Evolutionary conservation across 1,284 basidiomycete genomes (phyloP), one percentile per base, ranked within the genome.

Genomic region (Ustilago nuda): DNA sequence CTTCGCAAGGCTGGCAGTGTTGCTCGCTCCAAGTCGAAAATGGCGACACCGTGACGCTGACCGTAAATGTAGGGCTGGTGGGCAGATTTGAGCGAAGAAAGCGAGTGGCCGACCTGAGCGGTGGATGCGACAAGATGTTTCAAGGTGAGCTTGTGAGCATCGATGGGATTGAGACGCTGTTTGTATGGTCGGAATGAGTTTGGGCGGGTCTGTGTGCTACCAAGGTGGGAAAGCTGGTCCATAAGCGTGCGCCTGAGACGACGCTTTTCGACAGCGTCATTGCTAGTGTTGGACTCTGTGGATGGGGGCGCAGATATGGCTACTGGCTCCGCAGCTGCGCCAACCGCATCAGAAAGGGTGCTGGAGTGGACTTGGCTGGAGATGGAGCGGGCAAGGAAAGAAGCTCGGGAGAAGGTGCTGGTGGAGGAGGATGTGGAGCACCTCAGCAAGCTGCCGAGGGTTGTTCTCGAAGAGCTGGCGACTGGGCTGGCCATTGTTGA

Each of bases 61-160:
- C 96, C 97, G 85, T 98, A 98, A 51, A 96, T 92, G 85, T 94
- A 95, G n/a, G 95, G 94, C 78, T 92, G 89, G 84, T 94, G 95
- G 76, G 94, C 91, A 19, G 93, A 92, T 86, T 93, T 92, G 88
- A 96, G 92, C 73, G 93, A 90, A 2, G 91, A 89, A 56, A 90
- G 90, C 32, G 92, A 89, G 86, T 99, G 96, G 4, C 97, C 97
- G 51, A 99, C 91, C 84, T 98, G 96, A 12, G 97, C 95, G 36
- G 94, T 94, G 8, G 95, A 89, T 0, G 97, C 95, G 48, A 98
- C 88, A 66, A 99, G 91, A 52, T 95, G 92, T 9, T 94, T 95
- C 52, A 96, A 88, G 1, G 94, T 94, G 66, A 92, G 88, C 70
- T 92, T 88, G 54, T 90, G 87, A 8, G 91, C 89, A 27, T 88